Base-by-base conservation (phyloP, 306 rosid species). In the Vachellia collinsii region DNA sequence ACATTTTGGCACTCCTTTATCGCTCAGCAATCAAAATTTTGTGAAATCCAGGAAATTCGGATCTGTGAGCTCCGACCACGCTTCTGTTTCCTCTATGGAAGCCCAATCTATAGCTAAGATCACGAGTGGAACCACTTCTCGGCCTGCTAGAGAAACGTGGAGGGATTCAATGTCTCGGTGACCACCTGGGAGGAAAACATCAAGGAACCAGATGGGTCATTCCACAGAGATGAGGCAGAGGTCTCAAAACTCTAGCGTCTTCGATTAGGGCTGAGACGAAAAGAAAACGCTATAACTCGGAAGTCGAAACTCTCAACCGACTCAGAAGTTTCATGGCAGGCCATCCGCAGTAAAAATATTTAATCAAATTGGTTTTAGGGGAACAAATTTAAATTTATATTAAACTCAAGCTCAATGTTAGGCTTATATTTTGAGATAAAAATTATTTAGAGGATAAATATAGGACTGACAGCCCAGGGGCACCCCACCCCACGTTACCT, bases 1-100 rank as follows among this genome's bases (percentile, higher is more conserved):
- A 82, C 99, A 95, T 86, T 91, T 65, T 20, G 59, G 62, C 50
- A 10, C 51, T 22, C 13, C 68, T 54, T 20, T 38, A 5, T 17
- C 0, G 12, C 46, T 29, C 44, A 16, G 63, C 76, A 48, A 54
- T 38, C 8, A 38, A 12, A 74, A 12, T 20, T 4, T 39, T 12
- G 14, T 13, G 38, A 20, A 56, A 56, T 22, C 53, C 68, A 3
- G 59, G 67, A 56, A 74, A 37, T 20, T 38, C 8, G 11, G 56
- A 39, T 22, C 68, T 37, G 5, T n/a, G 37, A 56, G 66, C 68
- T 39, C 9, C 20, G n/a, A 54, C 59, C 0, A 11, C 11, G 74
- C 19, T 10, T 70, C 20, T 5, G 11, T 44, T 3, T 37, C 47
- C 23, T 19, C 64, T 23, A 8, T 16, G 25, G 65, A 23, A 17